Base-by-base conservation (phyloP, 768 basidiomycete species). In the Trametes cubensis region DNA sequence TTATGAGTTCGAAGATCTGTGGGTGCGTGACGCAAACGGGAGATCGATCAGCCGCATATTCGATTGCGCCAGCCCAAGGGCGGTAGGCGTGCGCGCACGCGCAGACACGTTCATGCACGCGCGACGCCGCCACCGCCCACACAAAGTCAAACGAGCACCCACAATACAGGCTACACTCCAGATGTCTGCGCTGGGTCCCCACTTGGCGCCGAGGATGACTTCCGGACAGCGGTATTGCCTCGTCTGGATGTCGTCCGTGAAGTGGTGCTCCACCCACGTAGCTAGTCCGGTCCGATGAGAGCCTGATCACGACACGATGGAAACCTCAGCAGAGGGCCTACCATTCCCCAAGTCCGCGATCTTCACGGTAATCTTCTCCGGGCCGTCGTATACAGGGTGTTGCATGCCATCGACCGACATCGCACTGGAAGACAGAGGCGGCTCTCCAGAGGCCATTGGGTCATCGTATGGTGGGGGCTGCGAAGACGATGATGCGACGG, bases 331-430 rank as follows among this genome's bases (percentile, higher is more conserved):
- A 42, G 34, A 1, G 28, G 61, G 76, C 86, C 61, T 71, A 86
- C 94, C 94, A 74, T 98, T 98, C 8, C 97, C 97, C 55, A 99
- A 77, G 82, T 99, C 97, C 30, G 96, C 97, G 71, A 99, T 98
- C 82, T 98, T 98, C 55, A 99, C 97, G 6, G 95, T 98, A 64
- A 98, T 97, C 72, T 85, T 85, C 71, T 92, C 70, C 57, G 68
- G 63, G 18, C 73, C 74, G 54, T 79, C 78, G 26, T 73, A 62
- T n/a, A 70, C 51, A n/a, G 75, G 73, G 63, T 59, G 61, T 56
- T 20, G 60, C 38, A 62, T 45, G 14, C 63, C 68, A 58, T 76
- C 74, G 20, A 72, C 71, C 7, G 72, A 72, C 73, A 74, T 75
- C 50, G 70, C 68, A 21, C 65, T 67, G 28, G 67, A 49, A 10